phyloP scores from a whole-genome alignment of 2,329 filamentous ascomycete genomes.

The Achaetomium macrosporum region DNA sequence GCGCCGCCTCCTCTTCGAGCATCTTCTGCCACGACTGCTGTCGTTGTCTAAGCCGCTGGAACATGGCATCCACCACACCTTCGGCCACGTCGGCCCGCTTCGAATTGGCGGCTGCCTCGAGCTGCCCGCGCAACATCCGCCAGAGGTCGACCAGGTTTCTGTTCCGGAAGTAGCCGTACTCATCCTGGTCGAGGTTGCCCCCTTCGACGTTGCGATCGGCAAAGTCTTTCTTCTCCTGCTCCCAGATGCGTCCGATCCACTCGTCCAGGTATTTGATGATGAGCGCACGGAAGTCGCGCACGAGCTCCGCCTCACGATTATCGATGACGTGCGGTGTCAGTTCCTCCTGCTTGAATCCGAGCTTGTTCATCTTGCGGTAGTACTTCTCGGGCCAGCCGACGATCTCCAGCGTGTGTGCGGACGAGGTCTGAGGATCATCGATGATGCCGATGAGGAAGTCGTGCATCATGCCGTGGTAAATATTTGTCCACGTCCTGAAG shows the following conservation, averaged over 20 bases:
- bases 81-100: slow-evolving; percentile 86
- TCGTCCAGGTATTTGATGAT: slow-evolving; percentile 95
- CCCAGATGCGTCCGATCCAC: slow-evolving; percentile 93
- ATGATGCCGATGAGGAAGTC: slow-evolving; percentile 81
- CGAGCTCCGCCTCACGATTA: slow-evolving; percentile 80
- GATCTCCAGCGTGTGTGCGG: slow-evolving; percentile 82
- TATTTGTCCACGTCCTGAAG: slow-evolving; percentile 78
- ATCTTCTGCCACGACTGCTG: slow-evolving; percentile 84
- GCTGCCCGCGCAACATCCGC: slow-evolving; percentile 94
- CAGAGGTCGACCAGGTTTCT: slow-evolving; percentile 91
- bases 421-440: slow-evolving; percentile 77
- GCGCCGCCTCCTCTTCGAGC: slow-evolving; percentile 75
- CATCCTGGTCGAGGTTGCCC: slow-evolving; percentile 74
- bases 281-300: slow-evolving; percentile 88
- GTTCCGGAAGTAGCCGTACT: slow-evolving; percentile 86
- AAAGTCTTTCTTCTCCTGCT: slow-evolving; percentile 76
- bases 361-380: slow-evolving; percentile 89
- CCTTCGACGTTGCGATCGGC: slow-evolving; percentile 67
- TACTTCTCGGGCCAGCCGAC: slow-evolving; percentile 95
- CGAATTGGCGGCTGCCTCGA: slow-evolving; percentile 77
- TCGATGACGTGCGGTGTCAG: slow-evolving; percentile 83
- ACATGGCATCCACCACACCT: slow-evolving; percentile 94
- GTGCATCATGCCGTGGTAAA: slow-evolving; percentile 94
- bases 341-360: slow-evolving; percentile 73
- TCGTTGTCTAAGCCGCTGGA: slow-evolving; percentile 72